A percentile compares a stretch with the other conserved stretches of the same genome.
phyloP scores from a whole-genome alignment of 345 rosid genomes.

The Lepidium sativum region DNA sequence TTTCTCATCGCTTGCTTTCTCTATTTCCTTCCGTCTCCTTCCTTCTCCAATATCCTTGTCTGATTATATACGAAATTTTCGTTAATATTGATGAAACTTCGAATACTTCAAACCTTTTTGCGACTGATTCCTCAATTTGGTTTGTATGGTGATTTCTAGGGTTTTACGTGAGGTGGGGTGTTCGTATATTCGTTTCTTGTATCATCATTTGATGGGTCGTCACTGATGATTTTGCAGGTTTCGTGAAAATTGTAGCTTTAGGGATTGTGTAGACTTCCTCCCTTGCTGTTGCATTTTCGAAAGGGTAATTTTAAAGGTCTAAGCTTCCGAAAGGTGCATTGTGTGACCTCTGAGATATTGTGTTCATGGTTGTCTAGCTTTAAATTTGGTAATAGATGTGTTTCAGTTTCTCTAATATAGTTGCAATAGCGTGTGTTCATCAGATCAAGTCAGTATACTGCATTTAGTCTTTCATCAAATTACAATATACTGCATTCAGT shows the following conservation, averaged over 20 bases:
- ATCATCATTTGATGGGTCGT: neutral
- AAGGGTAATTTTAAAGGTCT: neutral
- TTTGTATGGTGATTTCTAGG: constrained; percentile 19
- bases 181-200: neutral
- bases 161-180: constrained; percentile 10
- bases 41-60: neutral
- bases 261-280: neutral
- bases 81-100: neutral
- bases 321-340: neutral
- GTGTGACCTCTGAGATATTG: neutral
- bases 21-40: constrained; percentile 4
- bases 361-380: neutral
- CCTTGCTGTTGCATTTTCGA: neutral
- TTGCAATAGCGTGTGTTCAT: neutral
- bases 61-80: neutral
- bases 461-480: neutral
- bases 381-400: neutral
- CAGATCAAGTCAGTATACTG: neutral
- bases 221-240: neutral
- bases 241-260: neutral
- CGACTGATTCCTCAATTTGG: neutral
- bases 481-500: neutral
- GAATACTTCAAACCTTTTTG: constrained; percentile 2
- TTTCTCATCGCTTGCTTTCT: neutral
- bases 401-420: neutral